Percentiles rank a stretch among this genome's conserved stretches.
Conservation (phyloP, 2,329 filamentous ascomycete species). For the Samsoniella hepiali region DNA sequence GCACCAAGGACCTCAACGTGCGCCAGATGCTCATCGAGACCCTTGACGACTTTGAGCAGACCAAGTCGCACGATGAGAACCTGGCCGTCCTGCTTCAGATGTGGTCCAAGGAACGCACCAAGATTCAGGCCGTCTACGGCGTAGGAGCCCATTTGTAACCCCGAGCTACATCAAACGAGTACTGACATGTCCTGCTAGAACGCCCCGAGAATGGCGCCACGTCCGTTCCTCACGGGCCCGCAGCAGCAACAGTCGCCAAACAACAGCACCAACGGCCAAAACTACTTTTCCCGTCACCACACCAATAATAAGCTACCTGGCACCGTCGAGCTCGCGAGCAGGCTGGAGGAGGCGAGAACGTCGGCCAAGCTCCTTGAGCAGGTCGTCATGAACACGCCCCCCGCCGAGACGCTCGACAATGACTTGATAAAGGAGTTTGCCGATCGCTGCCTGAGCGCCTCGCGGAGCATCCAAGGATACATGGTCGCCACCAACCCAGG, state of each 20-base stretch:
- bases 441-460: slow-evolving; percentile 77
- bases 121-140: slow-evolving; percentile 50
- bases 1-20: slow-evolving; percentile 69
- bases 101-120: slow-evolving; percentile 86
- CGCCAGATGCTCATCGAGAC: slow-evolving; percentile 86
- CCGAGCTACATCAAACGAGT: too few species aligned
- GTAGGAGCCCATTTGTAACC: slow-evolving; percentile 35
- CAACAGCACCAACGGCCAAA: slow-evolving; percentile 40
- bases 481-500: slow-evolving; percentile 75
- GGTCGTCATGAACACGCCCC: slow-evolving; percentile 80
- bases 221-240: neutral
- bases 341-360: slow-evolving; percentile 86
- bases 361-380: slow-evolving; percentile 91
- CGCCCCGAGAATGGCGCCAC: slow-evolving; percentile 6
- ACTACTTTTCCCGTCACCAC: slow-evolving; percentile 54
- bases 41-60: slow-evolving; percentile 70
- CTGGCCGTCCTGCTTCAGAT: slow-evolving; percentile 70
- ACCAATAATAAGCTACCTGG: slow-evolving; percentile 56
- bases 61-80: slow-evolving; percentile 71
- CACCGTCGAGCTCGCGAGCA: slow-evolving; percentile 72
- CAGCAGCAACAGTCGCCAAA: slow-evolving; percentile 15
- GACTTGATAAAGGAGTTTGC: slow-evolving; percentile 93
- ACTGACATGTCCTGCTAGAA: neutral
- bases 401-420: slow-evolving; percentile 70
- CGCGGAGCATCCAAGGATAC: slow-evolving; percentile 78